phyloP scores from a whole-genome alignment of 2,329 filamentous ascomycete genomes.

The Cyanodermella asteris region DNA sequence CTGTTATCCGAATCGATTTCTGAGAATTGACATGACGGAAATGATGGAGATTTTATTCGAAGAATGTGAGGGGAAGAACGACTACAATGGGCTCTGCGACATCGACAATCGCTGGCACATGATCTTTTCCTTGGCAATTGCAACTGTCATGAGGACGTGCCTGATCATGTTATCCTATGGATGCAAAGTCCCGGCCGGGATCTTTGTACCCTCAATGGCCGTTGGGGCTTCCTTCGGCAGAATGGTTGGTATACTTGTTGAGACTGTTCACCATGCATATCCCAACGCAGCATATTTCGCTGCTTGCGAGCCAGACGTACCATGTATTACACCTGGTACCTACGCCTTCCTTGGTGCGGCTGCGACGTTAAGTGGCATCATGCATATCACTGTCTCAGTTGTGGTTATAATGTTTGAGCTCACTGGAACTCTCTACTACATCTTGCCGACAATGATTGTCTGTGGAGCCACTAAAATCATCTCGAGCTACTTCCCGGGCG shows the following conservation, averaged over 20 bases:
- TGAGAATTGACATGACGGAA: slow-evolving; percentile 96
- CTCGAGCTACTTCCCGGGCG: slow-evolving; percentile 75
- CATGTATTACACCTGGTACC: slow-evolving; percentile 91
- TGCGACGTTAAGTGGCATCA: slow-evolving; percentile 81
- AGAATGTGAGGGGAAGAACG: slow-evolving; percentile 74
- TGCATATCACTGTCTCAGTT: slow-evolving; percentile 92
- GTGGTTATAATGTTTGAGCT: slow-evolving; percentile 99
- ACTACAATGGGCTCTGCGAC: slow-evolving; percentile 80
- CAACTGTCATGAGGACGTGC: slow-evolving; percentile 59
- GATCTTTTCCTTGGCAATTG: slow-evolving; percentile 53
- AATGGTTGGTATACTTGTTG: slow-evolving; percentile 83
- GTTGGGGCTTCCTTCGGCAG: slow-evolving; percentile 86
- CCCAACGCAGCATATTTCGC: slow-evolving; percentile 70
- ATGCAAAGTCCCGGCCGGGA: slow-evolving; percentile 91
- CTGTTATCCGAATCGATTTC: slow-evolving; percentile 91
- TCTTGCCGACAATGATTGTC: slow-evolving; percentile 95
- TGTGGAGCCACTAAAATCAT: slow-evolving; percentile 93
- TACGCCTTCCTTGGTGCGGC: slow-evolving; percentile 90
- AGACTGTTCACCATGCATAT: slow-evolving; percentile 66
- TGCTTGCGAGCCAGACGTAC: slow-evolving; percentile 70
- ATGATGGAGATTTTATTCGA: slow-evolving; percentile 96
- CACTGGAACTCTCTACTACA: slow-evolving; percentile 91
- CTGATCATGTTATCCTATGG: slow-evolving; percentile 92
- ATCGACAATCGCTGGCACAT: slow-evolving; percentile 52
- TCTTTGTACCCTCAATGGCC: slow-evolving; percentile 97